A percentile compares a stretch with the other conserved stretches of the same genome.
Conservation (phyloP, 805 yeast genomes). For the Wickerhamiella kazuoi region DNA sequence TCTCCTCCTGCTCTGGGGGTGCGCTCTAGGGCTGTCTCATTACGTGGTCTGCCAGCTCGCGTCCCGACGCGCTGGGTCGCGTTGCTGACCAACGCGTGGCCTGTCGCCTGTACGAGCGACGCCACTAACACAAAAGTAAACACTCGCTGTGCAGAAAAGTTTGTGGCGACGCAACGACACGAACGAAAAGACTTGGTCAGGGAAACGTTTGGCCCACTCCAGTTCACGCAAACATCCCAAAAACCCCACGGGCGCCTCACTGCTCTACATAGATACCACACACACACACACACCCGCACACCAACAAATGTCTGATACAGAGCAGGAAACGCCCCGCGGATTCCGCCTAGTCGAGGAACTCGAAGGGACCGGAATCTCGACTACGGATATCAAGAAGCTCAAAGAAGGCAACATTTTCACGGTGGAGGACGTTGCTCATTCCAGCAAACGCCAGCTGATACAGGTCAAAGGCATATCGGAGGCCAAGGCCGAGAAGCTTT, state of each 20-base stretch:
- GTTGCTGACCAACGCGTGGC: too few species aligned
- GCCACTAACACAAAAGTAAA: too few species aligned
- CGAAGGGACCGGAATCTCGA: slow-evolving; percentile 69
- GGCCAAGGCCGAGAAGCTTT: slow-evolving; percentile 75
- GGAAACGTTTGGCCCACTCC: too few species aligned
- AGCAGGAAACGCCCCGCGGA: neutral
- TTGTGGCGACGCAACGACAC: too few species aligned
- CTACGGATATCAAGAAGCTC: slow-evolving; percentile 61
- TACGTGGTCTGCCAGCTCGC: too few species aligned
- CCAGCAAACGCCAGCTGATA: slow-evolving; percentile 65
- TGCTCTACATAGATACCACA: neutral
- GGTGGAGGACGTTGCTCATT: slow-evolving; percentile 82
- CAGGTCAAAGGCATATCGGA: slow-evolving; percentile 85
- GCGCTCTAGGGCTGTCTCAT: too few species aligned
- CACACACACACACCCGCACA: neutral
- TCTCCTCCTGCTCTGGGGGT: too few species aligned
- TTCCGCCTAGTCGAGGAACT: slow-evolving; percentile 8
- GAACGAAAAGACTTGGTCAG: too few species aligned
- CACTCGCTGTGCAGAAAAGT: too few species aligned
- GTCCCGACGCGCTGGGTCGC: too few species aligned
- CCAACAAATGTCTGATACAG: neutral
- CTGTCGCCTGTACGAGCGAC: too few species aligned
- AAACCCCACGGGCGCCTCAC: neutral
- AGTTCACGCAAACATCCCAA: too few species aligned
- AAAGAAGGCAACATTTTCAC: slow-evolving; percentile 75